Evolutionary conservation across 805 yeast genomes (phyloP), one percentile per base, ranked within the genome.

Genomic region (Debaryomyces hansenii): DNA sequence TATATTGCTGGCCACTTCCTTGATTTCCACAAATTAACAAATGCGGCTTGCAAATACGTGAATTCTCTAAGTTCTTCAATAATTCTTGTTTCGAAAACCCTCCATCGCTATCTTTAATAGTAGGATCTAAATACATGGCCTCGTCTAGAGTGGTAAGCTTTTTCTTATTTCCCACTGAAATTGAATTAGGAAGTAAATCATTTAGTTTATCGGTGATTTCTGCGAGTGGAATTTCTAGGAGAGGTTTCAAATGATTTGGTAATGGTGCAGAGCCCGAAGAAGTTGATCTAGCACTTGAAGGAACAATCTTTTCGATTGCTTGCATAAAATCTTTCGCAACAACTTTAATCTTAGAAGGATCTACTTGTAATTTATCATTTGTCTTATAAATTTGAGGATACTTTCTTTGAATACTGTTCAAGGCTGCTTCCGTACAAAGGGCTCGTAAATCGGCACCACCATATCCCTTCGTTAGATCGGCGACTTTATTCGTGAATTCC

Each of bases 381-480:
- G 91, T 78, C 51, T 77, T 69, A 65, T 94, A 94, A 38, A 94
- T 92, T 65, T 94, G 98, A 0, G 99, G 99, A 55, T 85, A 92
- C 39, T 85, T 80, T 52, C 98, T 73, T 66, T 92, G 97, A 35
- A 94, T 92, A 57, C 96, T 85, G 57, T 86, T 84, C 51, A 94
- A 73, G 0, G 98, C 98, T 27, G 97, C 91, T 62, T 94, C 99
- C 0, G 98, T 92, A 63, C 98, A 90, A 27, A 94, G 70, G 0
- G 98, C 96, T 45, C 97, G 74, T 51, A 94, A 71, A 64, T 94
- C 99, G 2, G 99, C 98, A 71, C 99, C 99, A 40, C 99, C 99
- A 60, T 88, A 94, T 0, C 99, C 99, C 62, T 91, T 92, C 0
- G 99, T 92, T 47, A 89, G 67, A 16, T 75, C 74, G 0, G 97